Conservation (phyloP, 2,329 filamentous ascomycete species). For the Aspergillus ochraceoroseus region DNA sequence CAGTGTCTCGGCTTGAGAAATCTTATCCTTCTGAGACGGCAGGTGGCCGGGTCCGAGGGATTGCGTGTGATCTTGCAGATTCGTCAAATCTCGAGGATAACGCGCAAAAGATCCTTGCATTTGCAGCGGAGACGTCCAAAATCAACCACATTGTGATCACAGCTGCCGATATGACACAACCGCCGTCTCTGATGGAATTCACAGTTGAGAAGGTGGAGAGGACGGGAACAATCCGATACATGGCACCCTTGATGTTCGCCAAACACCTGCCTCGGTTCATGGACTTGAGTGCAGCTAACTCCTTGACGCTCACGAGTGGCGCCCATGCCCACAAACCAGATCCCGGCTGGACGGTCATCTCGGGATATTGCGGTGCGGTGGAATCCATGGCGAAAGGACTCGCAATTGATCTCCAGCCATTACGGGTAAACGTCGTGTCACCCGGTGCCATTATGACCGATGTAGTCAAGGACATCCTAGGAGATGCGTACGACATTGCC, state of each 20-base stretch:
- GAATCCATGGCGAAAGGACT: slow-evolving; percentile 53
- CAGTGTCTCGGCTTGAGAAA: slow-evolving; percentile 38
- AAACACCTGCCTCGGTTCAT: slow-evolving; percentile 49
- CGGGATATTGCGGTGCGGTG: slow-evolving; percentile 37
- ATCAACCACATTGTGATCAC: slow-evolving; percentile 52
- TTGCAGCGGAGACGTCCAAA: slow-evolving; percentile 23
- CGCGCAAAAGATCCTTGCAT: slow-evolving; percentile 42
- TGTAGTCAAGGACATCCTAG: slow-evolving; percentile 1
- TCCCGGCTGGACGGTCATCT: slow-evolving; percentile 13
- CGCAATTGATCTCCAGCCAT: slow-evolving; percentile 59
- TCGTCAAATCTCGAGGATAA: slow-evolving; percentile 42
- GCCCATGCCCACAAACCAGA: slow-evolving; percentile 46
- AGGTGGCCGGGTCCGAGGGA: slow-evolving; percentile 35
- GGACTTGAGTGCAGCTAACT: too few species aligned
- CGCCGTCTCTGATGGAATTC: slow-evolving; percentile 16
- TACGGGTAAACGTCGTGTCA: slow-evolving; percentile 59
- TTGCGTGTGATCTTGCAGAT: slow-evolving; percentile 43
- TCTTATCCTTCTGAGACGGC: slow-evolving; percentile 35
- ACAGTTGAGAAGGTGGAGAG: slow-evolving; percentile 1
- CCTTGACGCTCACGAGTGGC: slow-evolving; percentile 57
- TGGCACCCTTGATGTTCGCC: slow-evolving; percentile 50
- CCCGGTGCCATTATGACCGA: slow-evolving; percentile 54
- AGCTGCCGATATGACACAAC: slow-evolving; percentile 40
- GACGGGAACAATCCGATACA: slow-evolving; percentile 50
- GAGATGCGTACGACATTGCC: slow-evolving; percentile 17